phyloP scores from a whole-genome alignment of 768 basidiomycete genomes.

The Amanita muscaria region DNA sequence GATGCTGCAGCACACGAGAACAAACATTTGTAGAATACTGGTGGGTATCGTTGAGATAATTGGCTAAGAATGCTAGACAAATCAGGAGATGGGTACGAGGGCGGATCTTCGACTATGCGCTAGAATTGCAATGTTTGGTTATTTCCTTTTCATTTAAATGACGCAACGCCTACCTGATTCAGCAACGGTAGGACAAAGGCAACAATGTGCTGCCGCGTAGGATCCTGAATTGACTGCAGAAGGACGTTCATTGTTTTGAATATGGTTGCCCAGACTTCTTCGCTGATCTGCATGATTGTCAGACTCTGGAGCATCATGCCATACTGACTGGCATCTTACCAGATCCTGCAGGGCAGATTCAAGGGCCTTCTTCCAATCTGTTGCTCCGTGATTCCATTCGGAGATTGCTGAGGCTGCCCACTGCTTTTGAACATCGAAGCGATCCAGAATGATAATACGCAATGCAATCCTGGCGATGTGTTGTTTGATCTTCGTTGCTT shows the following conservation, averaged over 20 bases:
- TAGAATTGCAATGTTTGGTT: constrained; percentile 16
- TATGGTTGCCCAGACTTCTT: constrained; percentile 34
- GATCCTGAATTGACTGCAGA: constrained; percentile 38
- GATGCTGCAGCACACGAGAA: constrained; percentile 60
- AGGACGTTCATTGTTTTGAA: constrained; percentile 33
- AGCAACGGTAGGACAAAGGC: constrained; percentile 35
- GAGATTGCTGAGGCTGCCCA: constrained; percentile 25
- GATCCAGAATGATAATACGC: constrained; percentile 20
- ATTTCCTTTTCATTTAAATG: neutral
- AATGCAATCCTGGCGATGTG: constrained; percentile 9
- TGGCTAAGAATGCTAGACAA: constrained; percentile 44
- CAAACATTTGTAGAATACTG: constrained; percentile 62
- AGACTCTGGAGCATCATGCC: neutral
- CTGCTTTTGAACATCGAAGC: constrained; percentile 17
- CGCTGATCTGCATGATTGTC: constrained; percentile 23
- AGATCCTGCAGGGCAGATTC: constrained; percentile 31
- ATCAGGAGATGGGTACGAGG: constrained; percentile 34
- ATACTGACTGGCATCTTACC: constrained; percentile 23
- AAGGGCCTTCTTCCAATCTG: constrained; percentile 33
- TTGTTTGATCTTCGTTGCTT: neutral
- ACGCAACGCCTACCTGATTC: constrained; percentile 14
- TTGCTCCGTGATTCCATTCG: constrained; percentile 32
- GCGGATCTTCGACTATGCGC: constrained; percentile 49
- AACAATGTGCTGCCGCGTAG: constrained; percentile 33
- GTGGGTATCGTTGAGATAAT: constrained; percentile 45